A percentile compares a stretch with the other conserved stretches of the same genome.
phyloP scores from a whole-genome alignment of 1,284 basidiomycete species.

The Quambalaria eucalypti region DNA sequence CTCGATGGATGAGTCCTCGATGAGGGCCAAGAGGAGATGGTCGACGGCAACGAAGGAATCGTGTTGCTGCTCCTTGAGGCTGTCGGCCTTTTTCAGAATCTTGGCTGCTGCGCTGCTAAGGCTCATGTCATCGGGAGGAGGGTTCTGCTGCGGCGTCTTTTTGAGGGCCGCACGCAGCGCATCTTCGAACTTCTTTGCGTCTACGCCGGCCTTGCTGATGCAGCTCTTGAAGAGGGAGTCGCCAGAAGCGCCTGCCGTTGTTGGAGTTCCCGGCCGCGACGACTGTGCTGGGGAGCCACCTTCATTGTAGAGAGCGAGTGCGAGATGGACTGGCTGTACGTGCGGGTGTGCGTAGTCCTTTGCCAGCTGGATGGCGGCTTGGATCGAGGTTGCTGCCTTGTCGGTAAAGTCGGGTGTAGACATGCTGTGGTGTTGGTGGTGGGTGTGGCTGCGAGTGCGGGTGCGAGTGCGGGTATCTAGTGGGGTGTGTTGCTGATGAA shows the following conservation, averaged over 20 bases:
- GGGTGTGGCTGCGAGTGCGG: too few relatives aligned
- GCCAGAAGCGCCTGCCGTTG: slow-evolving; percentile 40
- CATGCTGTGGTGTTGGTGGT: too few relatives aligned
- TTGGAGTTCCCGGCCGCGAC: slow-evolving; percentile 16
- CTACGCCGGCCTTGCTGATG: slow-evolving; percentile 67
- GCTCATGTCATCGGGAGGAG: slow-evolving; percentile 38
- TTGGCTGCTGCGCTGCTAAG: slow-evolving; percentile 30
- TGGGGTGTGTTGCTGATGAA: too few relatives aligned
- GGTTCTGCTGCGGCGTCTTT: slow-evolving; percentile 42
- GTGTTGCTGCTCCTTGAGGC: slow-evolving; percentile 51
- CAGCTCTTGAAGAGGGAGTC: slow-evolving; percentile 64
- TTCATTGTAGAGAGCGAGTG: slow-evolving; percentile 61
- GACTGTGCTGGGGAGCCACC: slow-evolving; percentile 1
- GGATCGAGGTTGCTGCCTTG: slow-evolving; percentile 61
- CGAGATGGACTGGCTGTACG: slow-evolving; percentile 63
- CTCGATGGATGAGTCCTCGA: slow-evolving; percentile 63
- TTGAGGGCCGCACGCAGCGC: slow-evolving; percentile 29
- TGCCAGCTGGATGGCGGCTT: slow-evolving; percentile 65
- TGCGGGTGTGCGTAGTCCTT: slow-evolving; percentile 73
- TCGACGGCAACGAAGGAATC: slow-evolving; percentile 91
- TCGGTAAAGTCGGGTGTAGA: slow-evolving; percentile 60
- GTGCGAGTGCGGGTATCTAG: too few relatives aligned
- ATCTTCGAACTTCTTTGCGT: slow-evolving; percentile 49
- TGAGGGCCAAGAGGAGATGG: slow-evolving; percentile 64
- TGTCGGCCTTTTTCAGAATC: slow-evolving; percentile 36